These are phyloP conservation scores for Lachancea kluyveri DNA, from an alignment of 805 yeast species.

Conservation along the genomic window DNA sequence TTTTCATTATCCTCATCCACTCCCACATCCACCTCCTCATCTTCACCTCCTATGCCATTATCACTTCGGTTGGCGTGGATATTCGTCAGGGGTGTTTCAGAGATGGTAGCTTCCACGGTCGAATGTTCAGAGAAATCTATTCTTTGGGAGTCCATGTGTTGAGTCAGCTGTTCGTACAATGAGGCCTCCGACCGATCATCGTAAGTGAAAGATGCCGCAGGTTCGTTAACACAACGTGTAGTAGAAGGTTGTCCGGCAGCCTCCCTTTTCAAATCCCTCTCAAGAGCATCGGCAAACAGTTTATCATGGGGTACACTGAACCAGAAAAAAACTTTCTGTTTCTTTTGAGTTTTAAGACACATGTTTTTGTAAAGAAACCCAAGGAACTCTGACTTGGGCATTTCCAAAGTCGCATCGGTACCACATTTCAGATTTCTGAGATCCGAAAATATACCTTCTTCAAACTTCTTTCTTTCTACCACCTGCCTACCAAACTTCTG, in stretches of 20 bases:
- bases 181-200: conserved; percentile 40
- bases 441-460: conserved; percentile 93
- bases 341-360: conserved; percentile 90
- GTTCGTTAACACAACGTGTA: conserved; percentile 66
- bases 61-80: background rate
- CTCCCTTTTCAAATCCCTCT: conserved; percentile 84
- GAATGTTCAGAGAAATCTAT: conserved; percentile 3
- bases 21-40: background rate
- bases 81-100: background rate
- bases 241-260: conserved; percentile 54
- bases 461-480: conserved; percentile 85
- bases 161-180: conserved; percentile 47
- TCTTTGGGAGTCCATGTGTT: conserved; percentile 34
- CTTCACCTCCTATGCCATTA: conserved; percentile 1
- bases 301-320: conserved; percentile 92
- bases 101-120: conserved; percentile 4
- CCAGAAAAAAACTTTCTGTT: conserved; percentile 96
- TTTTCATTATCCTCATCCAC: conserved; percentile 1
- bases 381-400: conserved; percentile 78
- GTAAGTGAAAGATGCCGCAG: conserved; percentile 70
- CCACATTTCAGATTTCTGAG: conserved; percentile 81
- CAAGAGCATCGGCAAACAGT: conserved; percentile 87
- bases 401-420: conserved; percentile 79
- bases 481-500: conserved; percentile 85
- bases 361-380: conserved; percentile 79